Evolutionary conservation across 495 filamentous ascomycete genomes (phyloP), one percentile per base, ranked within the genome.

Genomic region (Aspergillus sclerotiicarbonarius): DNA sequence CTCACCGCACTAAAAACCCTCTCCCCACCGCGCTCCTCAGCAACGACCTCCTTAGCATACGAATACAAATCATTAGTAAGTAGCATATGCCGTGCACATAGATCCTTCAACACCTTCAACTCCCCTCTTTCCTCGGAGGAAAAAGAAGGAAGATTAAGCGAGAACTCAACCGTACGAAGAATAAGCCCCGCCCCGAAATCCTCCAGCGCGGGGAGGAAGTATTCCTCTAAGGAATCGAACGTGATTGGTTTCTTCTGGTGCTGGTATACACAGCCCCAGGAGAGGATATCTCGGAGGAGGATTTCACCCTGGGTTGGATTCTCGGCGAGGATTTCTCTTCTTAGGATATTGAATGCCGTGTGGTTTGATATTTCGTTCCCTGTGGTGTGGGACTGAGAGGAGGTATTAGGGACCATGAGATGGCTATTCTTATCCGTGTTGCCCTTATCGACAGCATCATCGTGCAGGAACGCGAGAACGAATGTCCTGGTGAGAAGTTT

Each of bases 61-160:
- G 62, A 65, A 20, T 65, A 65, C 1, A 62, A 56, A 41, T 65
- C 62, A 21, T 65, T 65, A 7, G 51, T 57, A 1, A 65, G 56
- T 2, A 59, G 33, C 13, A 53, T 54, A 18, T 65, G 62, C 13
- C 45, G 54, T 9, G 54, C 54, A 41, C 54, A 60, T 19, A 61
- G 58, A 51, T 37, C 21, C 29, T 41, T 6, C 12, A 64, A 29
- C 4, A 6, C 21, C 2, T 20, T n/a, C 10, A 58, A 18, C 7
- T 6, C 6, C 10, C 41, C 12, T 15, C 13, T 5, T 0, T 60
- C 50, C 29, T 45, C 9, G 8, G 48, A n/a, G 12, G 57, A 25
- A 8, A 58, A 12, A 6, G 21, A 10, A 4, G 21, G 16, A 8
- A 53, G 29, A 8, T 41, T 37, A 21, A 50, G 39, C 10, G 45